Conservation (phyloP, 805 yeast species). For the Yarrowia divulgata region DNA sequence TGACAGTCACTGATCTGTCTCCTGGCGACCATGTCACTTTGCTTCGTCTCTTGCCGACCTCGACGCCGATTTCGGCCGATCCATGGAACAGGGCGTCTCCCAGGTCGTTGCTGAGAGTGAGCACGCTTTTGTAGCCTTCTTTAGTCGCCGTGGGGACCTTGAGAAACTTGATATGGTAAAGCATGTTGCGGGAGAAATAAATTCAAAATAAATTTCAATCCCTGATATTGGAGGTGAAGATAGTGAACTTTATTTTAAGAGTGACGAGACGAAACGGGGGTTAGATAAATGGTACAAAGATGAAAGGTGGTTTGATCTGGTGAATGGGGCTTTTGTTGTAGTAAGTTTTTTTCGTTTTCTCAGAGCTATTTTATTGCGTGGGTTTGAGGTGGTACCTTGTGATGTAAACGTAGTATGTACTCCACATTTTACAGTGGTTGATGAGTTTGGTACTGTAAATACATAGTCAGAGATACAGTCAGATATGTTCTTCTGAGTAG, state of each 20-base stretch:
- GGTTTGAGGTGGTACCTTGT: neutral
- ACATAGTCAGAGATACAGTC: no score
- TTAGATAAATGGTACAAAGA: neutral
- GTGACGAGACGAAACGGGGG: neutral
- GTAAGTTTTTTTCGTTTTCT: no score
- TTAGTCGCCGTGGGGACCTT: constrained; percentile 47
- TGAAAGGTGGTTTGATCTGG: neutral
- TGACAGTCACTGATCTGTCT: constrained; percentile 9
- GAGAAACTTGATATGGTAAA: constrained; percentile 52
- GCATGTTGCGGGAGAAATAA: constrained; percentile 39
- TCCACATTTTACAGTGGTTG: no score
- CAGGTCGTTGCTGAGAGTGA: constrained; percentile 52
- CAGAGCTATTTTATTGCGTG: neutral
- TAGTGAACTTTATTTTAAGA: constrained; percentile 47
- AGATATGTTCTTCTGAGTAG: no score
- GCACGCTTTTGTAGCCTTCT: constrained; percentile 40
- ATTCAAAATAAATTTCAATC: neutral
- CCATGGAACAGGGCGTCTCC: constrained; percentile 55
- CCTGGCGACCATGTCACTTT: constrained; percentile 8
- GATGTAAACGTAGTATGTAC: no score
- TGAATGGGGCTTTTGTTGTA: no score
- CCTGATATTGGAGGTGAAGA: neutral
- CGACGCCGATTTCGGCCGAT: constrained; percentile 41
- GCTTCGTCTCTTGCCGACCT: neutral
- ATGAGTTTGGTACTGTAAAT: no score